Evolutionary conservation across 2,329 filamentous ascomycete genomes (phyloP), one percentile per base, ranked within the genome.

Genomic region (Rutstroemia sp.): DNA sequence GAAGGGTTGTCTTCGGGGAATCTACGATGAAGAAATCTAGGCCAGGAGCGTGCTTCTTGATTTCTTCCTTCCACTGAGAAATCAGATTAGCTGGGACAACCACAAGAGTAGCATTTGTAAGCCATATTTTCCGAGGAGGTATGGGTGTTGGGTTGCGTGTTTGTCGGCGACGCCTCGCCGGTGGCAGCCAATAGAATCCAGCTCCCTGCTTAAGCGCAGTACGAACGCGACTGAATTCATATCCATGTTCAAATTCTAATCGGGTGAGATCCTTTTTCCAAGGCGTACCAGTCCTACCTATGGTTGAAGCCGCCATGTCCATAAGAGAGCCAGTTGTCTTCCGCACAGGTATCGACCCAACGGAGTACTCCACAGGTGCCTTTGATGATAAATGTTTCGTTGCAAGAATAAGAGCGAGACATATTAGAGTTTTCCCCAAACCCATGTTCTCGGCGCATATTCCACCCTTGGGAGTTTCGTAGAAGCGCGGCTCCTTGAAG

Each of bases 361-460:
- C 66, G 45, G 63, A 78, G 73, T 86, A 81, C 53, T 85, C 69
- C 3, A 83, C 77, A 2, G 92, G 86, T 3, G 87, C 79, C 18
- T 77, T 72, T 5, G 89, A 81, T 10, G 84, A 79, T 59, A 92
- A 80, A 34, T 84, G 76, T 63, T 81, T 83, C 0, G 90, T 95
- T 2, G 90, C 85, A 25, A 95, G 75, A 41, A 96, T 84, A 2
- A 90, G 73, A 6, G 86, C 78, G 18, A 97, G 73, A 61, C 88
- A 92, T 10, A 96, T 95, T 25, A 96, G 72, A 0, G 92, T 96
- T 73, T 96, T 97, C 0, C 92, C 92, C 0, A 80, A 74, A 5
- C 86, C 87, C 88, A 92, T 92, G 61, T 88, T 86, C 67, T 94
- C 89, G 0, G 88, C 87, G 14, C 91, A 73, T 14, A 92, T 87